Evolutionary conservation across 139 green algal species (phyloP), one percentile per base, ranked within the genome.

Genomic region (Picochlorum sp.): DNA sequence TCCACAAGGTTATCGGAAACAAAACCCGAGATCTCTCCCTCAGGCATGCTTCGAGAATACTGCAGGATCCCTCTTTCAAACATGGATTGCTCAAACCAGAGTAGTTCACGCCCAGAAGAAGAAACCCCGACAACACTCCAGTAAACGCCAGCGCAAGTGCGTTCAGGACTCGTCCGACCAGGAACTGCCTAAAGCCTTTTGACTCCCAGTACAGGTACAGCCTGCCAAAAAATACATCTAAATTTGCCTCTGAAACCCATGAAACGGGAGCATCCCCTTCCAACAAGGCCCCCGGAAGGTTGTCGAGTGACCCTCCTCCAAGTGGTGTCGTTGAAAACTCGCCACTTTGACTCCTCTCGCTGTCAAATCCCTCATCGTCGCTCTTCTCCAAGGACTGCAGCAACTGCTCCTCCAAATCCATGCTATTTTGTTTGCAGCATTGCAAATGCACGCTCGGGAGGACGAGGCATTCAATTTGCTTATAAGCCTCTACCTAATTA

Each of bases 31-130:
- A 58, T 1, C 75, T 80, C 20, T 89, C 60, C 20, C n/a, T n/a
- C 4, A 76, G 46, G 8, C 81, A 65, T 5, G 56, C 76, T 49
- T 76, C 66, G 51, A 74, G 56, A 21, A 95, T 78, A 76, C 90
- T 84, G 69, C 87, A 91, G 3, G 66, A 83, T 49, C 79, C 79
- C 13, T 77, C 32, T 18, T 61, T 49, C 3, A 84, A 50, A 65
- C 74, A 84, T 34, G 74, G 32, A 3, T 38, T 51, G n/a, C 71
- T 64, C 54, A 95, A 73, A 7, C 75, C 84, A 2, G 58, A 14
- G 85, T 88, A 98, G 62, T 96, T 71, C 3, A 97, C 80, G 50
- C 78, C 84, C 21, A 98, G 74, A 49, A 97, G 80, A 58, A 97
- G 77, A 61, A 96, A 87, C 45, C 58, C 81, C 2, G 76, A 87